Base-by-base conservation (phyloP, 192 early-diverging fungal genomes). In the Dissophora ornata region DNA sequence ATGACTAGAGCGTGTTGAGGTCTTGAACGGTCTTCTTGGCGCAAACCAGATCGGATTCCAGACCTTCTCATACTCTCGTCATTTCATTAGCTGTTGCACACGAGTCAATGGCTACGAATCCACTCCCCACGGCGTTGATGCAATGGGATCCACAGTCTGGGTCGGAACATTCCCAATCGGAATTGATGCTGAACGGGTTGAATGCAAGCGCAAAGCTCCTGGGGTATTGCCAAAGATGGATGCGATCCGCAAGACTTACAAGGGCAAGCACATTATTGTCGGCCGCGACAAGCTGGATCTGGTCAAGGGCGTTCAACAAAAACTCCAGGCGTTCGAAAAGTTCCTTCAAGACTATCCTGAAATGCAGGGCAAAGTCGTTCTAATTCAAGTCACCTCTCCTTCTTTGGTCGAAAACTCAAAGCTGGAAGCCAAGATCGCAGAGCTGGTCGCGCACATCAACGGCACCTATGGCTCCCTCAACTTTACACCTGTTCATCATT, bases 91-190 rank as follows among this genome's bases (percentile, higher is more conserved):
- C 65, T 91, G 86, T 42, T 98, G 96, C 80, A 96, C 97, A 2
- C 91, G 97, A 13, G 90, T 98, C n/a, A 84, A 97, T 24, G 95
- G 95, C 0, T 89, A 92, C 58, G 96, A 99, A 71, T 95, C 94
- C 0, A 91, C 96, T 4, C 97, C 96, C 9, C 95, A 95, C 11
- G 94, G 94, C 24, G 93, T 98, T 18, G 92, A 97, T 70, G 90
- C 89, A 58, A 85, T 87, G 44, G 93, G 94, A 15, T 85, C 83
- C 26, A 81, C 88, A 11, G 94, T 97, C 5, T 67, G 87, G 38
- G 87, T 98, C 1, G 93, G 92, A 44, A 96, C 95, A 21, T 97
- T 97, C 73, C 97, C 97, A 2, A 97, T 99, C 44, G 97, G 97
- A n/a, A 98, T 99, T 71, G 95, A 99, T 71, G 87, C 91, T 10